Evolutionary conservation across 768 basidiomycete genomes (phyloP), one percentile per base, ranked within the genome.

Genomic region (Crepidotus variabilis): DNA sequence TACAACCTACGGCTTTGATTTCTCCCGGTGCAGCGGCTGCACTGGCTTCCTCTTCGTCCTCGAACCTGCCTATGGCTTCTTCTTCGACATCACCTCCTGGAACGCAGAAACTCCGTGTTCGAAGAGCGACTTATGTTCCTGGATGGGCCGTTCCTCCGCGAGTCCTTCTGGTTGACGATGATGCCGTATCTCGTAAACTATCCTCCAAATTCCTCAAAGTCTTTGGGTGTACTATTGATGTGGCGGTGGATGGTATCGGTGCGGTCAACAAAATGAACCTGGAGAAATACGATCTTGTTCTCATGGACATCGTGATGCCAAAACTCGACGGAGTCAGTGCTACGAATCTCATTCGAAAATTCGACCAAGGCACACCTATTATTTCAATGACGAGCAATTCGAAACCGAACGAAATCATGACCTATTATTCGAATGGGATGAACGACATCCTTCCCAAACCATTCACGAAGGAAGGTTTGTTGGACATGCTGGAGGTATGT

Each of bases 301-400:
- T 98, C 56, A 98, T 98, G 95, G 96, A 98, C 64, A 97, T 98
- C 58, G 92, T 97, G 57, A 96, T 98, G 90, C 87, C 90, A 2
- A 88, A 90, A 68, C 74, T 92, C 63, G 87, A 94, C 60, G 93
- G 94, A 24, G 85, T 94, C 23, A 87, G 88, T 2, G 96, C 96
- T 9, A 98, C 96, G 35, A 92, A 87, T 56, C 71, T 98, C 63
- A 97, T 98, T 62, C 81, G 96, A 16, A 92, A 94, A 73, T 98
- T 98, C 67, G 94, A 98, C 73, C 85, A 86, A 56, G 88, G 87
- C 76, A 97, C 95, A 43, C 96, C 96, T 4, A 98, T 98, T 69
- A 97, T 98, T 61, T 96, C 94, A 21, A 98, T 98, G 96, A 98
- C 95, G 52, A 88, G 86, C 65, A 96, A 94, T 70, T 92, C 91